These are phyloP conservation scores for Phellopilus nigrolimitatus DNA, from an alignment of 1,284 basidiomycete genomes.

Conservation along the genomic window DNA sequence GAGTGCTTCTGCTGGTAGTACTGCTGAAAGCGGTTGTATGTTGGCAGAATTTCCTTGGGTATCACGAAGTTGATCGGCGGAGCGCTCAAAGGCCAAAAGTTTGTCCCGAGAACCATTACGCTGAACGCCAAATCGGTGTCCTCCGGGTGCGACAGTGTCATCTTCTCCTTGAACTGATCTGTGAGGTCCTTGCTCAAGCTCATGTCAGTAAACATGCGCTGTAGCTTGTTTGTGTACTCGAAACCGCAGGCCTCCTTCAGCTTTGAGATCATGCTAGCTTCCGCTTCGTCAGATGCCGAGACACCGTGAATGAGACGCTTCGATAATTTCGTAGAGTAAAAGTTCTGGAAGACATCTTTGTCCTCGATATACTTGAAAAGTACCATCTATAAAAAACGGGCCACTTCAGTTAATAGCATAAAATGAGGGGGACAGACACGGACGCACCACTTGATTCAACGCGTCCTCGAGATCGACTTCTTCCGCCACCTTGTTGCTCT, in stretches of 20 bases:
- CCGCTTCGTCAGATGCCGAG: constrained; percentile 95
- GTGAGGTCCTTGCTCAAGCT: constrained; percentile 94
- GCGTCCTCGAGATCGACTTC: constrained; percentile 89
- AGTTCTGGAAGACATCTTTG: constrained; percentile 99
- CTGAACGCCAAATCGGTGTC: constrained; percentile 88
- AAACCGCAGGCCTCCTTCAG: constrained; percentile 98
- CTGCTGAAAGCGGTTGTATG: constrained; percentile 88
- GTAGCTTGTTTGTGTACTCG: constrained; percentile 97
- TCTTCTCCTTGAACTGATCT: constrained; percentile 93
- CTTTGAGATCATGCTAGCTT: constrained; percentile 99
- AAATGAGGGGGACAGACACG: too few relatives aligned
- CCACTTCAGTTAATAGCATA: not conserved
- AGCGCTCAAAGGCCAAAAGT: constrained; percentile 95
- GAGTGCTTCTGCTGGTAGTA: constrained; percentile 95
- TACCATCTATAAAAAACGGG: constrained; percentile 66
- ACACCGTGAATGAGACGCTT: constrained; percentile 91
- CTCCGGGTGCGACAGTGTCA: constrained; percentile 75
- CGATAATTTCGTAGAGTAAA: constrained; percentile 96
- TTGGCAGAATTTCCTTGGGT: constrained; percentile 81
- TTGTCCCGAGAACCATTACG: constrained; percentile 91
- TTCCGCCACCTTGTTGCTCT: constrained; percentile 95
- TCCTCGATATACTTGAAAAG: constrained; percentile 99
- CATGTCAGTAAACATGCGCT: constrained; percentile 99
- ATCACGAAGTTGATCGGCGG: constrained; percentile 86
- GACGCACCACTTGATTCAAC: constrained; percentile 89